Base-by-base conservation (phyloP, 2,329 filamentous ascomycete species). In the Whalleya microplaca region DNA sequence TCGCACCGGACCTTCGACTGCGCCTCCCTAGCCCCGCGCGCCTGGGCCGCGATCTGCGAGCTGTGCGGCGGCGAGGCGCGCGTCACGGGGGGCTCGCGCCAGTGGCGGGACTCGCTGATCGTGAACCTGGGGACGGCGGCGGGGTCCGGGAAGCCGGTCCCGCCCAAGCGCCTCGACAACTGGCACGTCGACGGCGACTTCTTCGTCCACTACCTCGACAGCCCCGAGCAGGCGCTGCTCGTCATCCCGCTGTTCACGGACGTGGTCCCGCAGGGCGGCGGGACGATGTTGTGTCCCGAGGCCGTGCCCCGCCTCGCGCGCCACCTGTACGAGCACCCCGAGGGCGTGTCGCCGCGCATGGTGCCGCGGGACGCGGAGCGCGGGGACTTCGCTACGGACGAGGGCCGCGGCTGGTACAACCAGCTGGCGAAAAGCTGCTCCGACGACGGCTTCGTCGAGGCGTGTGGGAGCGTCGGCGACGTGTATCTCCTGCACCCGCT, bases 131-230 rank as follows among this genome's bases (percentile, higher is more conserved):
- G 88, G 12, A 84, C 78, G 1, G 68, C 78, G 0, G 78, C 81
- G 48, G 75, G 75, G 46, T 80, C 83, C 57, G 79, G 80, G 4
- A 76, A 76, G 48, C 75, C 78, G 8, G 71, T 80, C 2, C 71
- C 77, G 37, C 84, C 84, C 0, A 75, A 79, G 48, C 78, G 84
- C 0, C 73, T 89, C 20, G 66, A 76, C 7, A 76, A 76, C 20
- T 90, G 87, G 87, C 87, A 90, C 71, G 84, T 88, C 18, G 87
- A 90, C 71, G 87, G 87, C 8, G 87, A 90, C 63, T 90, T 89
- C 71, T 90, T 90, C 69, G 79, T 87, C 4, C 87, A 90, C 73
- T 91, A 86, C 63, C 80, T 91, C 37, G 87, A 90, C 68, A 87
- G 83, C 19, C 84, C 84, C 0, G 88, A 91, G 73, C 88, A 91